Conservation (phyloP, 2,329 filamentous ascomycete genomes). For the Diplodia intermedia region DNA sequence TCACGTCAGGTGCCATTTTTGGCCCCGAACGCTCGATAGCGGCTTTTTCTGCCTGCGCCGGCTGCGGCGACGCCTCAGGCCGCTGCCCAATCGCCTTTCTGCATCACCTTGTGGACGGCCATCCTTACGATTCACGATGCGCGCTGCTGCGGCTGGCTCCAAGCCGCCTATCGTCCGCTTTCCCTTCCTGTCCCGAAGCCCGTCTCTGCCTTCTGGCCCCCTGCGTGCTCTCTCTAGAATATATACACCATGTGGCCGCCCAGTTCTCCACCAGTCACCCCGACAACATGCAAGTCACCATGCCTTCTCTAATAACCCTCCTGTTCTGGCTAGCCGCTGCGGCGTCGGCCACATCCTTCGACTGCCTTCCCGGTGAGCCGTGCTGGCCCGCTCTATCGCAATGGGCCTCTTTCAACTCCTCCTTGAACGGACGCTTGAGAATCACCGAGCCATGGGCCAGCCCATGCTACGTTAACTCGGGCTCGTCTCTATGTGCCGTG, state of each 20-base stretch:
- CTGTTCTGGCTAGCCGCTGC: neutral
- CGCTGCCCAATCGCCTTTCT: neutral
- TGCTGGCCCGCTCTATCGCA: slow-evolving; percentile 26
- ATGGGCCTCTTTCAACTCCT: slow-evolving; percentile 30
- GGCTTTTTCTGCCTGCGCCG: slow-evolving; percentile 6
- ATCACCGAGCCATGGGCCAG: slow-evolving; percentile 27
- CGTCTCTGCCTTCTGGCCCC: slow-evolving; percentile 9
- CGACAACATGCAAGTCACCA: neutral
- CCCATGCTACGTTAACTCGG: slow-evolving; percentile 25
- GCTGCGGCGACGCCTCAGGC: slow-evolving; percentile 15
- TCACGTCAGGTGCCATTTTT: slow-evolving; percentile 22
- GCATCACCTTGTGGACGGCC: neutral
- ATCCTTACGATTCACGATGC: neutral
- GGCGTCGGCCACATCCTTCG: slow-evolving; percentile 7
- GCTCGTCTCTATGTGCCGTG: slow-evolving; percentile 4
- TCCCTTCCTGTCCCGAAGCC: neutral
- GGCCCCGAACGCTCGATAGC: slow-evolving; percentile 17
- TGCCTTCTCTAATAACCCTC: slow-evolving; percentile 10
- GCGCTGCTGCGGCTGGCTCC: slow-evolving; percentile 2
- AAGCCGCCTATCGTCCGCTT: slow-evolving; percentile 6
- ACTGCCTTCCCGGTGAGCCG: slow-evolving; percentile 23
- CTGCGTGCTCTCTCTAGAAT: neutral
- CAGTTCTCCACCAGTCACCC: neutral
- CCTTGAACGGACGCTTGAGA: slow-evolving; percentile 11
- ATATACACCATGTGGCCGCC: neutral